Percentiles rank a stretch among this genome's conserved stretches.
Conservation (phyloP, 2,329 filamentous ascomycete genomes). For the Venturia oleaginea region DNA sequence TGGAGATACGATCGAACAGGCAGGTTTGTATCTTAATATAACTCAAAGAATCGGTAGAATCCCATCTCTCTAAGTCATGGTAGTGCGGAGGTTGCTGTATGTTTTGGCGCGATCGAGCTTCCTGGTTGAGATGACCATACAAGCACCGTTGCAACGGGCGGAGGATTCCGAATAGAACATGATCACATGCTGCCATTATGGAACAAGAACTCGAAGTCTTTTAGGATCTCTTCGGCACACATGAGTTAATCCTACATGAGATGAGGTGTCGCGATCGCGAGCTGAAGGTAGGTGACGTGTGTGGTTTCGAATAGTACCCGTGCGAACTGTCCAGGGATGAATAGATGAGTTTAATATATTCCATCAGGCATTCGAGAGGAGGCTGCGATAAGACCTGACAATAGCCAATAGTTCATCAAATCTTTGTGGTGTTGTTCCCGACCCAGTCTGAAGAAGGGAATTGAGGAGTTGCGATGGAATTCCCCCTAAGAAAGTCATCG, state of each 20-base stretch:
- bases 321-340: not conserved
- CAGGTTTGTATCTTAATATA: not conserved
- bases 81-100: not conserved
- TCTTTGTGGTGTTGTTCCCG: not conserved
- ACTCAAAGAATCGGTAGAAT: not conserved
- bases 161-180: not conserved
- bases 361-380: not conserved
- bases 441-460: not conserved
- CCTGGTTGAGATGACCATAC: not conserved
- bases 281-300: not conserved
- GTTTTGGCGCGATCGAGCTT: not conserved
- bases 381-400: not conserved
- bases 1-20: not conserved
- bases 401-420: not conserved
- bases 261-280: not conserved
- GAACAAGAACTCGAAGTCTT: not conserved
- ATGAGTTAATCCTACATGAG: not conserved
- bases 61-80: not conserved
- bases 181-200: not conserved
- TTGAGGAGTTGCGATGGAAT: too few species aligned
- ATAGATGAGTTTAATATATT: not conserved
- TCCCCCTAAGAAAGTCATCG: too few species aligned
- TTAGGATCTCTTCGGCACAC: not conserved
- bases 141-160: not conserved
- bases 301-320: not conserved